A percentile compares a stretch with the other conserved stretches of the same genome.
These are phyloP conservation scores for Papiliotrema nemorosa DNA, from an alignment of 1,284 basidiomycete genomes.

Conservation along the genomic window DNA sequence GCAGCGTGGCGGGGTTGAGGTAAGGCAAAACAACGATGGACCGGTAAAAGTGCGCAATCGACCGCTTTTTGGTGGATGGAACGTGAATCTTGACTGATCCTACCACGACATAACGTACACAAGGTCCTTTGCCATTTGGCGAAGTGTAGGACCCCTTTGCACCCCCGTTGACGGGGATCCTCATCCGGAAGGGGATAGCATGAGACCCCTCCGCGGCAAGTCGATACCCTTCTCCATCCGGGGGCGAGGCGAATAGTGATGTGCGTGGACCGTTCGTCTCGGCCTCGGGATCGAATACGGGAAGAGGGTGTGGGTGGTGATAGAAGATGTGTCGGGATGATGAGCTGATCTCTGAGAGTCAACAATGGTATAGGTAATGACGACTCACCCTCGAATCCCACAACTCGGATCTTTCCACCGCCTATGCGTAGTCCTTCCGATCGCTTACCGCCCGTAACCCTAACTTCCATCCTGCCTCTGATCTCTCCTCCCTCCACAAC, in stretches of 20 bases:
- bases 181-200: constrained; percentile 72
- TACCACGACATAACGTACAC: constrained; percentile 81
- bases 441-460: constrained; percentile 60
- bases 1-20: constrained; percentile 62
- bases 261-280: constrained; percentile 46
- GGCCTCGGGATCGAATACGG: constrained; percentile 53
- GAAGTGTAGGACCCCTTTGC: constrained; percentile 70
- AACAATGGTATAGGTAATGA: neutral
- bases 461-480: constrained; percentile 68
- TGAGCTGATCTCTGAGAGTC: constrained; percentile 55
- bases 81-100: constrained; percentile 80
- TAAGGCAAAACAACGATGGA: constrained; percentile 78
- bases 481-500: constrained; percentile 78
- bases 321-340: constrained; percentile 77
- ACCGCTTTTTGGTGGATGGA: constrained; percentile 58
- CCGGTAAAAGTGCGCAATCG: constrained; percentile 90
- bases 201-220: constrained; percentile 66
- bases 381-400: constrained; percentile 73
- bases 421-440: constrained; percentile 66
- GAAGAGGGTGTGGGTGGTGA: constrained; percentile 66
- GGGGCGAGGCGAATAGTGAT: constrained; percentile 55
- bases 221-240: constrained; percentile 69
- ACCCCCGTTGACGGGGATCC: constrained; percentile 63
- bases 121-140: constrained; percentile 54
- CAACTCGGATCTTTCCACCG: constrained; percentile 74